phyloP scores from a whole-genome alignment of 345 rosid genomes.

The Eucalyptus curtisii region DNA sequence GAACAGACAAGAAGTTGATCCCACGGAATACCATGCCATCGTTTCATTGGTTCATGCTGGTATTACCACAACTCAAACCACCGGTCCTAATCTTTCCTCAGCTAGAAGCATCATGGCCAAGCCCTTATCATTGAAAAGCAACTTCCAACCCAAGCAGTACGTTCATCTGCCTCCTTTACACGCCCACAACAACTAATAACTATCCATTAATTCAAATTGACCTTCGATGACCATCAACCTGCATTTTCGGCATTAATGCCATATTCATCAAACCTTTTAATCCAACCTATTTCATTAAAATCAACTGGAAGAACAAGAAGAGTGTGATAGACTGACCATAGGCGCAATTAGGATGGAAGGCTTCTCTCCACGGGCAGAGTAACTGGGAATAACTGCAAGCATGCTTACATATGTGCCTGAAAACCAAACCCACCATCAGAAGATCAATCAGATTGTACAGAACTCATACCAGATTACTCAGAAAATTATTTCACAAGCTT shows the following conservation, averaged over 20 bases:
- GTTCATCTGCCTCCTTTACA: neutral
- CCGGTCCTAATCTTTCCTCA: neutral
- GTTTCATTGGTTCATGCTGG: neutral
- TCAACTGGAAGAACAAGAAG: neutral
- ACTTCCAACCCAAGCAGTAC: neutral
- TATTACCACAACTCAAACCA: neutral
- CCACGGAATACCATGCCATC: neutral
- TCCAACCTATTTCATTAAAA: neutral
- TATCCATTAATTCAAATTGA: neutral
- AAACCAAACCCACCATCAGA: neutral
- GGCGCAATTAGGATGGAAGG: slow-evolving; percentile 51
- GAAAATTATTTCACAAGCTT: neutral
- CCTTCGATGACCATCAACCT: neutral
- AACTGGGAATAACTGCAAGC: slow-evolving; percentile 63
- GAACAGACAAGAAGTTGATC: neutral
- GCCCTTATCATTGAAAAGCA: neutral
- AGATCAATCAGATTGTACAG: neutral
- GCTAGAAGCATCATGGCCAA: neutral
- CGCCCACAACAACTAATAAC: neutral
- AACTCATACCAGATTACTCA: neutral
- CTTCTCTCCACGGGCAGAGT: slow-evolving; percentile 56
- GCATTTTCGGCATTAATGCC: neutral
- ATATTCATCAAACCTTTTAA: neutral
- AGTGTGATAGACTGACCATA: slow-evolving; percentile 28
- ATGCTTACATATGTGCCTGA: slow-evolving; percentile 64